phyloP scores from a whole-genome alignment of 164 flowering plant genomes.

The Macadamia integrifolia region DNA sequence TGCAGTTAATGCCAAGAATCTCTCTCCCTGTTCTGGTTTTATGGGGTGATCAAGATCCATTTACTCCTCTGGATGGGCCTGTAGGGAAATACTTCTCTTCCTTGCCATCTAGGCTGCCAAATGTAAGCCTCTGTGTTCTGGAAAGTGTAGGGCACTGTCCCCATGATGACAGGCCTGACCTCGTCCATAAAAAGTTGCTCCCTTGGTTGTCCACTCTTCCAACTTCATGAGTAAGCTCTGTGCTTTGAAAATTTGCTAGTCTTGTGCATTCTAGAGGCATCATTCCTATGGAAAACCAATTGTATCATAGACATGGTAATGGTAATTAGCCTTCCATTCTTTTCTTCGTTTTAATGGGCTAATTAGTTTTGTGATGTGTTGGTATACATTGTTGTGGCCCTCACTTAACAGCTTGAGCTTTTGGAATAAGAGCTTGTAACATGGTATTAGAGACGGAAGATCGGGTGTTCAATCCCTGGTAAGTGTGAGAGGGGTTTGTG shows the following conservation, averaged over 20 bases:
- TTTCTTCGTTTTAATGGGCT: no score
- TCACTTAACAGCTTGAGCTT: no score
- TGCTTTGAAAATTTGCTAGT: not conserved
- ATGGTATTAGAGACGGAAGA: no score
- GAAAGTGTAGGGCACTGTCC: conserved; percentile 95
- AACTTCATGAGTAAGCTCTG: conserved; percentile 18
- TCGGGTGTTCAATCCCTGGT: no score
- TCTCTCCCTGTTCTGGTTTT: conserved; percentile 59
- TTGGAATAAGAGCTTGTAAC: no score
- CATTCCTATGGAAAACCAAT: not conserved
- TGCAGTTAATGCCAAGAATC: conserved; percentile 60
- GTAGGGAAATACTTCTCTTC: conserved; percentile 80
- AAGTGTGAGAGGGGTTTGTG: no score
- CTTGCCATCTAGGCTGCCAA: conserved; percentile 48
- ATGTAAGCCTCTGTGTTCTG: conserved; percentile 50
- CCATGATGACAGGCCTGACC: conserved; percentile 87
- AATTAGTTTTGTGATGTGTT: no score
- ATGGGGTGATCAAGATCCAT: conserved; percentile 87
- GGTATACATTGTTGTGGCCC: no score
- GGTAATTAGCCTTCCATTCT: no score
- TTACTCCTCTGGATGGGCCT: conserved; percentile 92
- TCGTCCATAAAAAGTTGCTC: conserved; percentile 73
- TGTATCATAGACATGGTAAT: not conserved
- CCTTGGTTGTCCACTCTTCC: conserved; percentile 75
- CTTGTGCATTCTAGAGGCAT: not conserved